Base-by-base conservation (phyloP, 2,329 filamentous ascomycete species). In the Xylaria sp. region DNA sequence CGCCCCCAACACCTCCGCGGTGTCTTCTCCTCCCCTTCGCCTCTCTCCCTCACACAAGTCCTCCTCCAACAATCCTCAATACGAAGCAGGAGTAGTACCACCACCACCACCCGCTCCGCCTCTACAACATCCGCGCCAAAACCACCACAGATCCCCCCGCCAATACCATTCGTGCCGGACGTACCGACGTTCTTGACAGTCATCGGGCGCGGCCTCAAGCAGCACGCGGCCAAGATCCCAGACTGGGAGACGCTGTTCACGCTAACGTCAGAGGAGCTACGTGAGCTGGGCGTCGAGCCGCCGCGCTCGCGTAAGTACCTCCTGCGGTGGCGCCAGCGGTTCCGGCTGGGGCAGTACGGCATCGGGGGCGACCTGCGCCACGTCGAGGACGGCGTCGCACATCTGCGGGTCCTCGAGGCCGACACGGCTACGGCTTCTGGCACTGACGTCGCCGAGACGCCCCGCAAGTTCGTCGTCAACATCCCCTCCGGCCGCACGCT, bases 161-260 rank as follows among this genome's bases (percentile, higher is more conserved):
- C 94, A 0, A 97, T 92, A 45, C 93, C 93, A 1, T 94, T 97
- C 75, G 90, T 97, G 47, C 95, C 94, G 36, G 91, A 98, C 79
- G 89, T 93, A 48, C 79, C 86, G 74, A 96, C 94, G 17, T 97
- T 99, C 81, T 90, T 98, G 70, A 93, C 88, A 42, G 85, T 98
- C 68, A 98, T 98, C 81, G 96, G 96, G 74, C 94, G 96, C 71
- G 90, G 90, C 75, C 89, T 98, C 75, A 90, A 87, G 76, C 89
- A 92, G 77, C 93, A 98, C 83, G 88, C 92, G 57, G 85, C 88
- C 81, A 98, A 98, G 81, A 93, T 99, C 75, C 89, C 92, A 2
- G 91, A 92, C 11, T 98, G 96, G 96, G 92, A 96, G 61, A 88
- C 93, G 5, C 89, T 99, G 54, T 98, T 98, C 86, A 90, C 90